Percentiles rank a stretch among this genome's conserved stretches.
Evolutionary conservation across 2,329 filamentous ascomycete genomes (phyloP).

Genomic region (Thermoascus crustaceus): DNA sequence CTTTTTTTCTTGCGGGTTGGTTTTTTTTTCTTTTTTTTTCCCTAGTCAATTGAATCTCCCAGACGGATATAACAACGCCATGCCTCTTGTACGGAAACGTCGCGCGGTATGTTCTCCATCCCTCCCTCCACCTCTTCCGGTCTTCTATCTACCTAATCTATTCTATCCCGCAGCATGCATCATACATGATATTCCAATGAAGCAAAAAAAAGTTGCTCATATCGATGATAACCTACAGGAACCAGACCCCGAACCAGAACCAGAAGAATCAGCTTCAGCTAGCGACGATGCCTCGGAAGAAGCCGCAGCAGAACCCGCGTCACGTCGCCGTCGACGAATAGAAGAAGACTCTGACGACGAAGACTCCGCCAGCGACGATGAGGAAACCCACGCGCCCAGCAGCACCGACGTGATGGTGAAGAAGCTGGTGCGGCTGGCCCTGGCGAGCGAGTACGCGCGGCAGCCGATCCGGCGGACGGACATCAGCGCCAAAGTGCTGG

Average conservation of each 20-base stretch:
- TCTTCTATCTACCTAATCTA: too few relatives aligned
- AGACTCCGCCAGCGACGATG: slow-evolving; percentile 12
- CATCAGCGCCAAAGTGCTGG: slow-evolving; percentile 60
- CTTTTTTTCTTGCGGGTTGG: neutral
- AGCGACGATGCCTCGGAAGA: neutral
- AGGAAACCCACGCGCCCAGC: slow-evolving; percentile 17
- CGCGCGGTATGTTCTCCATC: slow-evolving; percentile 10
- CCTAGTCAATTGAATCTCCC: too few relatives aligned
- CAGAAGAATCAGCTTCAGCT: slow-evolving; percentile 22
- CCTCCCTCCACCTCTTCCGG: too few relatives aligned
- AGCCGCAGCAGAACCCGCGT: neutral
- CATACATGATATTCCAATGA: neutral
- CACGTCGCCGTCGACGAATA: slow-evolving; percentile 1
- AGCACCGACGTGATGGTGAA: slow-evolving; percentile 43
- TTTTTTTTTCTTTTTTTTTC: neutral
- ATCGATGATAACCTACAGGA: neutral
- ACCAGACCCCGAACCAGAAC: slow-evolving; percentile 7
- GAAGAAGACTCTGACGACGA: slow-evolving; percentile 6
- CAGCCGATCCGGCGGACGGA: slow-evolving; percentile 51
- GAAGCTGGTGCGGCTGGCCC: slow-evolving; percentile 53
- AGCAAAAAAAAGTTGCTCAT: neutral
- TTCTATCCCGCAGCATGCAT: too few relatives aligned
- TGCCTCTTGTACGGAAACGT: slow-evolving; percentile 11
- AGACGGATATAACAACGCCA: neutral
- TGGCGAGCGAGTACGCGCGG: slow-evolving; percentile 54